Evolutionary conservation across 148 eudicot species (phyloP).

Genomic region (Euryodendron excelsum): DNA sequence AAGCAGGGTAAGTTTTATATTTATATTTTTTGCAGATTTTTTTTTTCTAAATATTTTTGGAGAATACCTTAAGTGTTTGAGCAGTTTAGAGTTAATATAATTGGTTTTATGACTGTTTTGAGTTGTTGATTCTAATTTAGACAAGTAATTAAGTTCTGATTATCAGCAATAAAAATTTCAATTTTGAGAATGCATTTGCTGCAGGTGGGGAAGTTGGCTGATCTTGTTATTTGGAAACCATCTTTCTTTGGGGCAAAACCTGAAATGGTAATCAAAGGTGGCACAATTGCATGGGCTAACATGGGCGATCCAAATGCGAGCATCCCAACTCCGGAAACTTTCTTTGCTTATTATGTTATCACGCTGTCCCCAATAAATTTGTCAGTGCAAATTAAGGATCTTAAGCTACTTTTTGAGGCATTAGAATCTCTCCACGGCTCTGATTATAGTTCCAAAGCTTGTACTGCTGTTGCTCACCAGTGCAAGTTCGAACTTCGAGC

Average conservation of each 20-base stretch:
- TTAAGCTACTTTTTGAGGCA: background rate
- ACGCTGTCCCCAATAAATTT: background rate
- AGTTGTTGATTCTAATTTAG: background rate
- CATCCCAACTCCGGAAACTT: constrained; percentile 81
- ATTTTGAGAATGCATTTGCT: constrained; percentile 13
- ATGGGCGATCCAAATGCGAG: constrained; percentile 99
- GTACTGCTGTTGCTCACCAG: background rate
- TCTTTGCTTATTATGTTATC: background rate
- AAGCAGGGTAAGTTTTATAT: background rate
- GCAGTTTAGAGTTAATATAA: background rate
- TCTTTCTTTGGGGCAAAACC: constrained; percentile 96
- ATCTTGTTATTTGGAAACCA: constrained; percentile 94
- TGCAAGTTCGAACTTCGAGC: background rate
- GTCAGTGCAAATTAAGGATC: background rate
- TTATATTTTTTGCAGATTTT: background rate
- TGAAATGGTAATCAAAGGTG: constrained; percentile 90
- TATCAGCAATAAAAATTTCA: background rate
- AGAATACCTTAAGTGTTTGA: background rate
- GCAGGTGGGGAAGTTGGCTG: constrained; percentile 90
- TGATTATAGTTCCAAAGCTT: background rate
- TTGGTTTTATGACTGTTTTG: background rate
- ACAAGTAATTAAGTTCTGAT: background rate
- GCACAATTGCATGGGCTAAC: constrained; percentile 94
- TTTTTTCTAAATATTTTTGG: no score
- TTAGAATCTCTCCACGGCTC: constrained; percentile 2